Evolutionary conservation across 148 eudicot species (phyloP).

Genomic region (Vaccinium vitisidaea): DNA sequence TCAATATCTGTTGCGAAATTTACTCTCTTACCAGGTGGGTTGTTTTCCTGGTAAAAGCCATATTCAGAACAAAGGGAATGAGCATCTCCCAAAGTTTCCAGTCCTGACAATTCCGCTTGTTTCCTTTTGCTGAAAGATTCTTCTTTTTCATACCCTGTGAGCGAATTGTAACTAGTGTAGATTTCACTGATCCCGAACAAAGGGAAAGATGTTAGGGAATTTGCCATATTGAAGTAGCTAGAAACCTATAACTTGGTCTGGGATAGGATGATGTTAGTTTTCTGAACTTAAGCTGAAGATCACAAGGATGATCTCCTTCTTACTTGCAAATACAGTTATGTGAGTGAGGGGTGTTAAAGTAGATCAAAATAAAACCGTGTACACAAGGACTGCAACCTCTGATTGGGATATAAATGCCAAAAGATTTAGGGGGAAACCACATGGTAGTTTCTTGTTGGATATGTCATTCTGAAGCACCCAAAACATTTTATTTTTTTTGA

Average conservation of each 20-base stretch:
- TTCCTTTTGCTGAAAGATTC: neutral
- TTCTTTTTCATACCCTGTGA: neutral
- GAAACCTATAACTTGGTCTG: neutral
- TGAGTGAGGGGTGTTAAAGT: neutral
- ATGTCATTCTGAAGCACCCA: too few species aligned
- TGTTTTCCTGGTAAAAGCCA: slow-evolving; percentile 5
- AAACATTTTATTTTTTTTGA: too few species aligned
- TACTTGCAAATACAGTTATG: neutral
- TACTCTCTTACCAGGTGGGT: neutral
- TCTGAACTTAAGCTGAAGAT: neutral
- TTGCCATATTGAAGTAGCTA: slow-evolving; percentile 1
- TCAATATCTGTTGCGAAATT: neutral
- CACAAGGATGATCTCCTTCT: neutral
- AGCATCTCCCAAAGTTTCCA: neutral
- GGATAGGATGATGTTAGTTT: neutral
- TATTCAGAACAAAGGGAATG: neutral
- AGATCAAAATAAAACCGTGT: neutral
- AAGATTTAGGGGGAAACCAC: neutral
- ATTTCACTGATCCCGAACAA: neutral
- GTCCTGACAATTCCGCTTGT: neutral
- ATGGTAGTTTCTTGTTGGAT: neutral
- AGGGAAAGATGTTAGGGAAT: neutral
- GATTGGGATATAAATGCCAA: neutral
- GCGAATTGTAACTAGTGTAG: neutral
- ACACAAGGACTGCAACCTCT: neutral